These are phyloP conservation scores for Auricularia cornea DNA, from an alignment of 768 basidiomycete genomes.

Conservation along the genomic window DNA sequence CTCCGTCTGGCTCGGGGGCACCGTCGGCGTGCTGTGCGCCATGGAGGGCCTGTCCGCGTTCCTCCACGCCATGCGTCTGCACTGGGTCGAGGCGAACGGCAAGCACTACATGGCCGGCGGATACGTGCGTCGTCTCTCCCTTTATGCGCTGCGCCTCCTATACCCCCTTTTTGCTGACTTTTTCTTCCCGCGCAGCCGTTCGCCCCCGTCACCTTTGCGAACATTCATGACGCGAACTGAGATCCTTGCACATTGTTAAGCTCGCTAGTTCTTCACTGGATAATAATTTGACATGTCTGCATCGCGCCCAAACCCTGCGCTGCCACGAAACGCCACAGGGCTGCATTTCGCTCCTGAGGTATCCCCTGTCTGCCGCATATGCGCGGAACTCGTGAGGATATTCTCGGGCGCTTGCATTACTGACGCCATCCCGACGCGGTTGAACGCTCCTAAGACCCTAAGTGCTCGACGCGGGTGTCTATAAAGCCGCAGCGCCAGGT, in stretches of 20 bases:
- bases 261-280: neutral
- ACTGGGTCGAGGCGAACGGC: constrained; percentile 97
- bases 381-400: no score
- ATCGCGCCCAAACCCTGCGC: no score
- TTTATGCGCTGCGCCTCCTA: neutral
- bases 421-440: no score
- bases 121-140: constrained; percentile 51
- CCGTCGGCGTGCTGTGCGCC: constrained; percentile 73
- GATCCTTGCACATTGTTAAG: neutral
- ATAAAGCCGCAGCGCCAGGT: no score
- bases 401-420: no score
- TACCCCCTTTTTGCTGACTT: constrained; percentile 9
- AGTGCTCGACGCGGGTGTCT: no score
- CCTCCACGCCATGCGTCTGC: constrained; percentile 89
- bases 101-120: constrained; percentile 90
- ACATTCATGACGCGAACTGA: constrained; percentile 16
- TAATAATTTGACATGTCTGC: neutral
- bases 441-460: no score
- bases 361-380: no score
- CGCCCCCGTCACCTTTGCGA: constrained; percentile 26
- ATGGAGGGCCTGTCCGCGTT: constrained; percentile 99
- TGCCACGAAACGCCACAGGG: no score
- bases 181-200: constrained; percentile 20
- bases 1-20: constrained; percentile 71
- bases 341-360: no score